Conservation (phyloP, 1,284 basidiomycete genomes). For the Heliocybe sulcata region DNA sequence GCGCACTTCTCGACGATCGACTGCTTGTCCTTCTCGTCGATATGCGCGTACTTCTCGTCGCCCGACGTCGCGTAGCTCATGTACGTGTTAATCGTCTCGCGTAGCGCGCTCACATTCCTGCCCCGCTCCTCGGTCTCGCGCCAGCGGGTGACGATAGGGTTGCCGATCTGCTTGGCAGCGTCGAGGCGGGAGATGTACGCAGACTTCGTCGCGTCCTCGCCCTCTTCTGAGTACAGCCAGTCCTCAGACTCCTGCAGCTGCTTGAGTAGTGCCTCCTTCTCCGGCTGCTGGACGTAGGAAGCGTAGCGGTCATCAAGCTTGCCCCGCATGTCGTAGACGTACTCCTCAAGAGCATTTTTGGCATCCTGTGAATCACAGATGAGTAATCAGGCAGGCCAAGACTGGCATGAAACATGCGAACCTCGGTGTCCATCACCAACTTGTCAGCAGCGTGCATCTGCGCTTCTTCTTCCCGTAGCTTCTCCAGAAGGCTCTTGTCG, state of each 20-base stretch:
- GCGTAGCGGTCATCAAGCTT: slow-evolving; percentile 88
- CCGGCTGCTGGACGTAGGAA: slow-evolving; percentile 60
- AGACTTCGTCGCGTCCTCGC: slow-evolving; percentile 91
- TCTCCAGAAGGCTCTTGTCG: slow-evolving; percentile 56
- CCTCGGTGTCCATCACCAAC: slow-evolving; percentile 93
- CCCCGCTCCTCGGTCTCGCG: slow-evolving; percentile 78
- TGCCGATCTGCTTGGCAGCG: slow-evolving; percentile 73
- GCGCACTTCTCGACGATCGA: slow-evolving; percentile 75
- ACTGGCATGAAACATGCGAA: slow-evolving; percentile 24
- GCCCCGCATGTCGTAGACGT: slow-evolving; percentile 88
- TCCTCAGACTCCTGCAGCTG: slow-evolving; percentile 78
- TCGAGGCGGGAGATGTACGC: slow-evolving; percentile 80
- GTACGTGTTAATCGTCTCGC: slow-evolving; percentile 83
- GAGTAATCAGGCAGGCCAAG: not conserved
- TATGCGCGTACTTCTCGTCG: slow-evolving; percentile 85
- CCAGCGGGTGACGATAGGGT: slow-evolving; percentile 78
- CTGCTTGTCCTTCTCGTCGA: slow-evolving; percentile 83
- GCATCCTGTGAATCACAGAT: slow-evolving; percentile 55
- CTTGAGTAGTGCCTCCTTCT: slow-evolving; percentile 71
- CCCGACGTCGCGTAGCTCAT: slow-evolving; percentile 71
- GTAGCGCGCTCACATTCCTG: slow-evolving; percentile 62
- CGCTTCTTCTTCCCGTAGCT: slow-evolving; percentile 71
- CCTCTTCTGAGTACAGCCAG: slow-evolving; percentile 94
- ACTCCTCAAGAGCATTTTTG: slow-evolving; percentile 96
- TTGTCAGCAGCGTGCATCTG: slow-evolving; percentile 88